Evolutionary conservation across 495 filamentous ascomycete species (phyloP).

Genomic region (Podospora pseudopauciseta): DNA sequence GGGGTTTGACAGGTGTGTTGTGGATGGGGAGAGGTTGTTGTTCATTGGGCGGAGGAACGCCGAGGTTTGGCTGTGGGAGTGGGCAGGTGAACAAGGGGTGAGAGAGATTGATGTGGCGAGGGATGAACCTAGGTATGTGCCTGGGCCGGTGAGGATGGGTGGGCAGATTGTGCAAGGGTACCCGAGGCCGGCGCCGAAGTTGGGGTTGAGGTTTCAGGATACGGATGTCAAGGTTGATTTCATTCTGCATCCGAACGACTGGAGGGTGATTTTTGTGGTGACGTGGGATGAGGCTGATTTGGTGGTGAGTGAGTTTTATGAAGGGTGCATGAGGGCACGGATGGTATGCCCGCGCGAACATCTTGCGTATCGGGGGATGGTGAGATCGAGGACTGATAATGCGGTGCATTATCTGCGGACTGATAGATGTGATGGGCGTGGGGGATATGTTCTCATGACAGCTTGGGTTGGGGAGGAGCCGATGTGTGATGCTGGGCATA

Average conservation of each 20-base stretch:
- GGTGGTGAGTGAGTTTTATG: neutral
- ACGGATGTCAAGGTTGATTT: constrained; percentile 17
- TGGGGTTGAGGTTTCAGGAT: constrained; percentile 14
- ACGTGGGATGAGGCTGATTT: neutral
- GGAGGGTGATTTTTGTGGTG: neutral
- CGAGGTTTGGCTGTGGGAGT: neutral
- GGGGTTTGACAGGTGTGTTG: constrained; percentile 7
- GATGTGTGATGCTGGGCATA: neutral
- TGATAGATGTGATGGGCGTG: constrained; percentile 15
- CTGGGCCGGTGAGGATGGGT: neutral
- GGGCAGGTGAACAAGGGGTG: neutral
- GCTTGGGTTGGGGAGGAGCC: constrained; percentile 3
- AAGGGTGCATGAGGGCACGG: neutral
- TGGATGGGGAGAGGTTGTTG: neutral
- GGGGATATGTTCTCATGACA: constrained; percentile 14
- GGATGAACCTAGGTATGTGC: neutral
- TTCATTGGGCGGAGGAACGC: neutral
- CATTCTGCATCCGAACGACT: constrained; percentile 14
- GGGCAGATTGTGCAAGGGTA: constrained; percentile 6
- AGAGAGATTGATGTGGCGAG: neutral
- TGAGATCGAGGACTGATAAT: neutral
- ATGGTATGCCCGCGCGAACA: neutral
- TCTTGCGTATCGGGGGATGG: neutral
- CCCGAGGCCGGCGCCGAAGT: constrained; percentile 5
- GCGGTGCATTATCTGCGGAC: constrained; percentile 12